Percentiles rank a stretch among this genome's conserved stretches.
phyloP scores from a whole-genome alignment of 164 flowering plant species.

The Macadamia integrifolia region DNA sequence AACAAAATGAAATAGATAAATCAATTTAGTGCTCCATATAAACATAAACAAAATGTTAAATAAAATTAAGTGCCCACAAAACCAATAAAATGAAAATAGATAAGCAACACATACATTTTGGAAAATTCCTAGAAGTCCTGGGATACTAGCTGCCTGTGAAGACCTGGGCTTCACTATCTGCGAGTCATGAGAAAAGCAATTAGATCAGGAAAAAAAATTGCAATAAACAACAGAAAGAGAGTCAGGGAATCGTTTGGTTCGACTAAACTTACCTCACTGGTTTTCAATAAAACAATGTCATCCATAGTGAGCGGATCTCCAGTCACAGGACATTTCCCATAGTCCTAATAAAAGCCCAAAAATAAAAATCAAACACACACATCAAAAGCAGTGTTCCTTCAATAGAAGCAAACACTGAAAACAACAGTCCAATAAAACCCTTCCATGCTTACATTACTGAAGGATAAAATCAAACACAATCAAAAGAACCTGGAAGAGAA shows the following conservation, averaged over 20 bases:
- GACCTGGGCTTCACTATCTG: slow-evolving; percentile 97
- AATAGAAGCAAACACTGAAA: background rate
- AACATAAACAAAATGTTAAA: too few species aligned
- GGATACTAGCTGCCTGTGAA: slow-evolving; percentile 90
- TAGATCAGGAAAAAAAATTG: background rate
- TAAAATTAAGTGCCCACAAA: too few species aligned
- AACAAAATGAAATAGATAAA: too few species aligned
- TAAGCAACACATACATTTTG: slow-evolving; percentile 57
- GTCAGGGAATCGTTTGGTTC: background rate
- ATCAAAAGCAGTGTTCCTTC: background rate
- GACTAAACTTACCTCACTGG: slow-evolving; percentile 54
- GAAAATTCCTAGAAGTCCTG: slow-evolving; percentile 96
- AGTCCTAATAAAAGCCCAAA: slow-evolving; percentile 49
- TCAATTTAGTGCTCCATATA: too few species aligned
- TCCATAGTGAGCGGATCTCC: slow-evolving; percentile 81
- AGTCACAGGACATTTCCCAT: slow-evolving; percentile 95
- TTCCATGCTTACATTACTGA: background rate
- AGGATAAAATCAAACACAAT: background rate
- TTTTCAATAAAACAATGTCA: slow-evolving; percentile 71
- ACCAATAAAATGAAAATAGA: too few species aligned
- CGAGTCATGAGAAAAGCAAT: slow-evolving; percentile 6
- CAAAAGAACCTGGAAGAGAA: too few species aligned
- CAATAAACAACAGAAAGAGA: background rate
- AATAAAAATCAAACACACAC: background rate
- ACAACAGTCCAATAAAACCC: background rate